A percentile compares a stretch with the other conserved stretches of the same genome.
phyloP scores from a whole-genome alignment of 257 asterid species.

The Przewalskia tangutica region DNA sequence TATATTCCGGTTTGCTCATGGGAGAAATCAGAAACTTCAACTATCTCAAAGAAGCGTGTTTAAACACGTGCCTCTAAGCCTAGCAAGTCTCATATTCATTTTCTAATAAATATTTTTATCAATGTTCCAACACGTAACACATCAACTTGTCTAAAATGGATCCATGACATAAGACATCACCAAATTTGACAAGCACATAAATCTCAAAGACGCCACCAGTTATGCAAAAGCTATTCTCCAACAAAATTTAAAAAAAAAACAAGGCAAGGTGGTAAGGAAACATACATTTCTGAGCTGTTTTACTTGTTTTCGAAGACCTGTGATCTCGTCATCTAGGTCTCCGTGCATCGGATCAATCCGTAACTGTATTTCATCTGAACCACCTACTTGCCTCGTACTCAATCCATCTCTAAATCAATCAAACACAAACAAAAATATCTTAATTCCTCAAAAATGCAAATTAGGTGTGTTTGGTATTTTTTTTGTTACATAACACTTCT shows the following conservation, averaged over 20 bases:
- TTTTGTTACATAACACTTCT: not conserved
- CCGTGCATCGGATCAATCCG: constrained; percentile 65
- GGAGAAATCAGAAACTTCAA: not conserved
- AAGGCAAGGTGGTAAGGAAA: not conserved
- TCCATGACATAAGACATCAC: not conserved
- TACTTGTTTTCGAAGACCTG: constrained; percentile 78
- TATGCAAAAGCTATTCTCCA: not conserved
- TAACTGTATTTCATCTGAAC: constrained; percentile 71
- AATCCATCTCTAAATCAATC: constrained; percentile 51
- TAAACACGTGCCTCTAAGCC: not conserved
- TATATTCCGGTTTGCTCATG: not conserved
- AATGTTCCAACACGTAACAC: not conserved
- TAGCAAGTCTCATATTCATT: not conserved
- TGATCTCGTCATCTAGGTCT: constrained; percentile 66
- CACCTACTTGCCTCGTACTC: constrained; percentile 60
- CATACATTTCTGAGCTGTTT: constrained; percentile 57
- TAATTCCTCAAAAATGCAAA: not conserved
- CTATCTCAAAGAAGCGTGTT: not conserved
- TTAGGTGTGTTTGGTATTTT: not conserved
- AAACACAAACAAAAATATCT: not conserved
- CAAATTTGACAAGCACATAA: not conserved
- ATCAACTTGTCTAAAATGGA: not conserved
- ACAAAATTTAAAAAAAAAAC: not conserved
- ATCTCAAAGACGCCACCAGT: not conserved
- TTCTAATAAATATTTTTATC: not conserved